Base-by-base conservation (phyloP, 2,329 filamentous ascomycete genomes). In the Pyrenophora seminiperda region DNA sequence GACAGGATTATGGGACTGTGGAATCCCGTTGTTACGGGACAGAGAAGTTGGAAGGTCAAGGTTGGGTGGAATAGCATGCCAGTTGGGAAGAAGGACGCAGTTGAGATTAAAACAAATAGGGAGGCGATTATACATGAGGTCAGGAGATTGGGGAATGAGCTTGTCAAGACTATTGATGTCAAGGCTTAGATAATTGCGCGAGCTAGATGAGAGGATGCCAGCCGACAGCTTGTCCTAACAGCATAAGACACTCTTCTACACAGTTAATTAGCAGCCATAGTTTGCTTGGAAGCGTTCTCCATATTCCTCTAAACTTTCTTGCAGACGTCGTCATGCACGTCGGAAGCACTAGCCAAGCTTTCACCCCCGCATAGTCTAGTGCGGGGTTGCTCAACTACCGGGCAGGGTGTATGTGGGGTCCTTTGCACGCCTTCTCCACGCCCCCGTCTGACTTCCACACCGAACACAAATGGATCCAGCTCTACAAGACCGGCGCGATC, bases 61-160 rank as follows among this genome's bases (percentile, higher is more conserved):
- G 69, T 92, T 67, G 81, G 84, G 1, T 90, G 87, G 70, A 86
- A 85, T 7, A 86, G 84, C 47, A 74, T 83, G 72, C 83, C 87
- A 53, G 66, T 77, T 1, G 50, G 48, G n/a, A 54, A 53, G 33
- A 63, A 58, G 30, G 51, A 47, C 9, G 51, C 22, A 45, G 75
- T 74, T 4, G 64, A 80, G 17, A 83, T 88, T 18, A 79, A 82
- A 56, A 73, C 91, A 5, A 91, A 94, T 62, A 83, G 82, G 59
- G 77, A 79, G 33, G 86, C 81, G 0, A 83, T 94, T 4, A 64
- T 92, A 41, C 77, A 84, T 24, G 90, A 94, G 74, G 90, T 95
- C 70, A 83, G 83, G 33, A 82, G 81, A 54, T 58, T 86, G 47
- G 83, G 82, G 40, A 77, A 77, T 3, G 77, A 79, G 50, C 67